Conservation (phyloP, 148 eudicot species). For the Spergularia bocconei region DNA sequence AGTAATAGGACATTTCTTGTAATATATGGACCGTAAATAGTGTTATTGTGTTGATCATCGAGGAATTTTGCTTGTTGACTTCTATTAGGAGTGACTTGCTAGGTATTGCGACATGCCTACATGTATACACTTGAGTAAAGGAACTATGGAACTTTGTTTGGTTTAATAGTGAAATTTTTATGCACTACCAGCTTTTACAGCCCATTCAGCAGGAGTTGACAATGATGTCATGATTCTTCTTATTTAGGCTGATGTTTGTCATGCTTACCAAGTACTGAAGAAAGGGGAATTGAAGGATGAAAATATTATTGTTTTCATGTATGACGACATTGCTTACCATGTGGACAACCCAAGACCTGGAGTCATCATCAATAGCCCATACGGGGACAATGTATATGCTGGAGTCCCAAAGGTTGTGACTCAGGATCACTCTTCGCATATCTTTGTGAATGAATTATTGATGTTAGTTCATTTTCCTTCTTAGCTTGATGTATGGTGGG, state of each 20-base stretch:
- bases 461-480: not conserved
- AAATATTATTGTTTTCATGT: conserved; percentile 59
- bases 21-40: not conserved
- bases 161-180: not conserved
- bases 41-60: not conserved
- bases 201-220: not conserved
- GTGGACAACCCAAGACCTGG: conserved; percentile 45
- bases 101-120: not conserved
- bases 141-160: not conserved
- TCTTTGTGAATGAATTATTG: not conserved
- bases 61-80: not conserved
- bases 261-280: conserved; percentile 60
- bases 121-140: not conserved
- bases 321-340: conserved; percentile 51
- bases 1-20: not conserved
- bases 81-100: not conserved
- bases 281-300: conserved; percentile 63
- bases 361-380: conserved; percentile 39
- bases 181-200: no score
- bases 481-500: not conserved
- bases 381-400: conserved; percentile 39
- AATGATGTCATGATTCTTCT: not conserved
- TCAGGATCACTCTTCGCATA: conserved; percentile 6
- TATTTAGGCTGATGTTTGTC: conserved; percentile 56
- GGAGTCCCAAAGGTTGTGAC: conserved; percentile 44